Evolutionary conservation across 208 protist genomes (phyloP).

Genomic region (Acanthamoeba culbertsoni): DNA sequence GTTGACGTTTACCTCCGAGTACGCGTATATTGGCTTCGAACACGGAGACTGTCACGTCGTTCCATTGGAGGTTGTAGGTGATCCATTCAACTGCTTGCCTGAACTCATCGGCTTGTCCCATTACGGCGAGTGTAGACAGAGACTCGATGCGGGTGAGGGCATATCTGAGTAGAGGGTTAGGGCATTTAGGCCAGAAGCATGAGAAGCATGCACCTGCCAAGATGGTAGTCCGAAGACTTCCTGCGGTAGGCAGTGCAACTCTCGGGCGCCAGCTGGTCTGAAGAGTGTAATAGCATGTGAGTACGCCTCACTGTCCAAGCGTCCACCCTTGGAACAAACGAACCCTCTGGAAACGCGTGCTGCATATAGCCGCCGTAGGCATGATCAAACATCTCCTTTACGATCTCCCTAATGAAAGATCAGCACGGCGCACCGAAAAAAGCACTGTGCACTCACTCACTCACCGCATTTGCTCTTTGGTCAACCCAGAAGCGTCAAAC

Average conservation of each 20-base stretch:
- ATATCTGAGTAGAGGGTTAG: background rate
- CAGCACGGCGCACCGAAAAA: background rate
- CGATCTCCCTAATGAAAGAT: conserved; percentile 62
- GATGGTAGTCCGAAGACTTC: background rate
- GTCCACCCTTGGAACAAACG: background rate
- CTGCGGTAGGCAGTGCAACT: conserved; percentile 69
- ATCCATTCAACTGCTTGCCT: conserved; percentile 64
- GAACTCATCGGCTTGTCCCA: conserved; percentile 72
- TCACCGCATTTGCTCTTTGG: too few species aligned
- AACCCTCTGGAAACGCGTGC: conserved; percentile 89
- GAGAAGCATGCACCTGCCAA: background rate
- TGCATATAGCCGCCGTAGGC: conserved; percentile 86
- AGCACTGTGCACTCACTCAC: too few species aligned
- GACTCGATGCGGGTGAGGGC: conserved; percentile 5
- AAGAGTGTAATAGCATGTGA: conserved; percentile 81
- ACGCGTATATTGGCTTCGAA: conserved; percentile 91
- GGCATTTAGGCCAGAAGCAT: background rate
- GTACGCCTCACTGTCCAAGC: background rate
- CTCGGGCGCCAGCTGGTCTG: conserved; percentile 86
- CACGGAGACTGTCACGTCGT: conserved; percentile 83
- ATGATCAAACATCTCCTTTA: conserved; percentile 88
- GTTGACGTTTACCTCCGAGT: conserved; percentile 86
- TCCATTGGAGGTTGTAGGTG: background rate
- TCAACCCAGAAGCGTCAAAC: too few species aligned
- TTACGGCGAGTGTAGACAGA: conserved; percentile 51